Evolutionary conservation across 2,329 filamentous ascomycete species (phyloP).

Genomic region (Fusarium brevicatenulatum): DNA sequence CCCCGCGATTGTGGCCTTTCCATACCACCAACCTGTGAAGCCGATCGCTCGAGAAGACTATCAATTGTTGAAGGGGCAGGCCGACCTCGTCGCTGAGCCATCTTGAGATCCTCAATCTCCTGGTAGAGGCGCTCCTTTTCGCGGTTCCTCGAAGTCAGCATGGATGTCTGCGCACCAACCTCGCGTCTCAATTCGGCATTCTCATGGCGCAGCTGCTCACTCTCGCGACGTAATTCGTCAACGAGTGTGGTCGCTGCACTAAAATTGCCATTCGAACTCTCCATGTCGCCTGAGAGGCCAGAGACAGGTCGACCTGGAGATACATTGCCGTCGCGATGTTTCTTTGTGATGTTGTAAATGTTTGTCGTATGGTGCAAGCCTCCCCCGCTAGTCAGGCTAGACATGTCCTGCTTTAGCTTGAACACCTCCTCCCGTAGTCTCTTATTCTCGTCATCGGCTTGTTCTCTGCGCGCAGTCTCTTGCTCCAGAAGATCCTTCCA

Average conservation of each 20-base stretch:
- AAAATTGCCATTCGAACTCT: conserved; percentile 62
- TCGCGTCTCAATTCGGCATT: conserved; percentile 92
- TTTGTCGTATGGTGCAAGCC: conserved; percentile 69
- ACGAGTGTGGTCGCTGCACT: conserved; percentile 74
- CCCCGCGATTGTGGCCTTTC: conserved; percentile 78
- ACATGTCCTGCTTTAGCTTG: conserved; percentile 71
- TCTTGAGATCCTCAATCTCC: conserved; percentile 96
- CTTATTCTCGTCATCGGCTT: conserved; percentile 89
- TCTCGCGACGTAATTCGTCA: conserved; percentile 77
- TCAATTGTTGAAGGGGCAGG: conserved; percentile 76
- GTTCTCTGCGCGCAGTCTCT: conserved; percentile 87
- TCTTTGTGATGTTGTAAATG: conserved; percentile 72
- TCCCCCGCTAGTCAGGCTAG: conserved; percentile 52
- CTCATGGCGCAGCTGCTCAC: conserved; percentile 85
- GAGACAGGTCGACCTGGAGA: conserved; percentile 63
- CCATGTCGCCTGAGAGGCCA: conserved; percentile 60
- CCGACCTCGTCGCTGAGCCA: conserved; percentile 80
- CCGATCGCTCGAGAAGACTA: conserved; percentile 93
- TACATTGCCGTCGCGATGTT: conserved; percentile 57
- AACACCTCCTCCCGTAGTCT: conserved; percentile 86
- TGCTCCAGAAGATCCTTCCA: conserved; percentile 96
- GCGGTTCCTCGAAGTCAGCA: conserved; percentile 94
- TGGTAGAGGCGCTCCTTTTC: conserved; percentile 96
- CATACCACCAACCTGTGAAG: conserved; percentile 78
- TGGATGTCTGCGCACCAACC: conserved; percentile 94